phyloP scores from a whole-genome alignment of 805 yeast genomes.

The Brettanomyces sp. region DNA sequence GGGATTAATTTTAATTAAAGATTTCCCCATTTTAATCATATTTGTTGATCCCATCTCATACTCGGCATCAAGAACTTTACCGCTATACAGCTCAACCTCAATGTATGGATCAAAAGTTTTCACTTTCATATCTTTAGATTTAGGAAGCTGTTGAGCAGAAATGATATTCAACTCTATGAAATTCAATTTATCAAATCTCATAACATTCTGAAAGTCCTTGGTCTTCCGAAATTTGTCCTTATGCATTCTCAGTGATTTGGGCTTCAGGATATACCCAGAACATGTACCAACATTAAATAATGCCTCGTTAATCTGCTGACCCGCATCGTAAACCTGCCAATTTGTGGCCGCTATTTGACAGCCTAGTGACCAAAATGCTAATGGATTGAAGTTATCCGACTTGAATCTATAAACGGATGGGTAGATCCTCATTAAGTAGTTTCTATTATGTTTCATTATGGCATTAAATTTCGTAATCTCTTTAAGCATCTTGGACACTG shows the following conservation, averaged over 20 bases:
- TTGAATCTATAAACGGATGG: slow-evolving; percentile 73
- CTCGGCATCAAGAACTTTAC: slow-evolving; percentile 9
- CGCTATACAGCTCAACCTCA: slow-evolving; percentile 50
- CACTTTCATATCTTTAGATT: slow-evolving; percentile 41
- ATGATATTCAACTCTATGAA: slow-evolving; percentile 38
- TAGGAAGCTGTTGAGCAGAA: slow-evolving; percentile 82
- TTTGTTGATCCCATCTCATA: neutral
- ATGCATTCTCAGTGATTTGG: slow-evolving; percentile 26
- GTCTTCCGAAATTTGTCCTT: slow-evolving; percentile 5
- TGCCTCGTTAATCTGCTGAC: slow-evolving; percentile 83
- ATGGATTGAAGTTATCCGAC: slow-evolving; percentile 77
- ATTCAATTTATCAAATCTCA: slow-evolving; percentile 7
- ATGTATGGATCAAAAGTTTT: slow-evolving; percentile 52
- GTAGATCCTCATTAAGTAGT: slow-evolving; percentile 72
- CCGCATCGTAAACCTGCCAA: slow-evolving; percentile 89
- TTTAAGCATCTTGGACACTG: slow-evolving; percentile 51
- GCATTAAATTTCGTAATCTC: slow-evolving; percentile 48
- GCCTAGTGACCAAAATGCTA: slow-evolving; percentile 75
- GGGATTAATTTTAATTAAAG: neutral
- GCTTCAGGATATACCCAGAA: slow-evolving; percentile 77
- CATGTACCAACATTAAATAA: slow-evolving; percentile 53
- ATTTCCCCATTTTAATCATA: neutral
- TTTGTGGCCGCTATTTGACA: slow-evolving; percentile 93
- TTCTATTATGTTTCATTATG: slow-evolving; percentile 66
- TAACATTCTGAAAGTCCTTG: slow-evolving; percentile 12